phyloP scores from a whole-genome alignment of 345 rosid genomes.

The Citrus cavaleriei region DNA sequence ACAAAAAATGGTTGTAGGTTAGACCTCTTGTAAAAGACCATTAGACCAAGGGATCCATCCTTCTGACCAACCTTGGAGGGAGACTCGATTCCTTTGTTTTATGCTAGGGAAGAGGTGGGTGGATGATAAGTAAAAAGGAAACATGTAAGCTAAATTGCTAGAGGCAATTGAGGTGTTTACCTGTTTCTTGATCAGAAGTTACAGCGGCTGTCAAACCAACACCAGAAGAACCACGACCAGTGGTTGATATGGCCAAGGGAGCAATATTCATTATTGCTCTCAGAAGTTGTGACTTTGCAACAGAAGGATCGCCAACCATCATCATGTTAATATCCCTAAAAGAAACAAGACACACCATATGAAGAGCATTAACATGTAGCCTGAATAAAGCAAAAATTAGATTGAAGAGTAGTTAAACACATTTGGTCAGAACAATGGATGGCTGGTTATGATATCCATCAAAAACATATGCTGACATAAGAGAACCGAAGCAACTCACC shows the following conservation, averaged over 20 bases:
- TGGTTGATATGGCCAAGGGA: slow-evolving; percentile 98
- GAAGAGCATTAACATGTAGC: neutral
- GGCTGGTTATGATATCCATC: neutral
- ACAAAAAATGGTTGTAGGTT: neutral
- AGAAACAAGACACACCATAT: slow-evolving; percentile 6
- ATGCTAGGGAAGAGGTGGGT: neutral
- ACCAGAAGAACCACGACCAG: slow-evolving; percentile 99
- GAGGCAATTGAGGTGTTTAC: slow-evolving; percentile 27
- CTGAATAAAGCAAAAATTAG: neutral
- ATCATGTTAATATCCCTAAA: slow-evolving; percentile 95
- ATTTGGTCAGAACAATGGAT: neutral
- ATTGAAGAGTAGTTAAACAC: neutral
- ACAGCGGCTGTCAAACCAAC: slow-evolving; percentile 99
- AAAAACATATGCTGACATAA: neutral
- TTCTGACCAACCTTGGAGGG: neutral
- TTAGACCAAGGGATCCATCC: neutral
- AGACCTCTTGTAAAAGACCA: neutral
- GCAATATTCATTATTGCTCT: slow-evolving; percentile 98
- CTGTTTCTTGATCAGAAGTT: slow-evolving; percentile 98
- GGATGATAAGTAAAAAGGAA: neutral
- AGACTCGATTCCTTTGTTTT: neutral
- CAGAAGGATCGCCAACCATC: slow-evolving; percentile 99
- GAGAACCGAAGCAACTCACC: slow-evolving; percentile 45
- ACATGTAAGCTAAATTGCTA: neutral
- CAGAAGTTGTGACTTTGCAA: slow-evolving; percentile 96